These are phyloP conservation scores for Trichoderma polysporum DNA, from an alignment of 2,329 filamentous ascomycete species.

Conservation along the genomic window DNA sequence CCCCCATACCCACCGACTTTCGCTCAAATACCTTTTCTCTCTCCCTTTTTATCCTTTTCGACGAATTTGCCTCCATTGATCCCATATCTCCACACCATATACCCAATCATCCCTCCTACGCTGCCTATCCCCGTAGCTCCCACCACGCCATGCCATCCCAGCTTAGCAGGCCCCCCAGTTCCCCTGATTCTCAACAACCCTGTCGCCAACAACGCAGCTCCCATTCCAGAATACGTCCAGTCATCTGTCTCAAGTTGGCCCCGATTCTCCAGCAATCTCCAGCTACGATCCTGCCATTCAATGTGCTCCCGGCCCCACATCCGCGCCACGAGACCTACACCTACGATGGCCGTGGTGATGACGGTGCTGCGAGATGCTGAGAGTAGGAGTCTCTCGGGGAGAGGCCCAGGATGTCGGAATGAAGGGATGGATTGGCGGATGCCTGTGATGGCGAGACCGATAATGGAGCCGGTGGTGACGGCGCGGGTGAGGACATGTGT, in stretches of 20 bases:
- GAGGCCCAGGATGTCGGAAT: slow-evolving; percentile 30
- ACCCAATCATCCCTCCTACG: slow-evolving; percentile 48
- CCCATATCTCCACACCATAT: slow-evolving; percentile 51
- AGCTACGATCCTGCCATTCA: slow-evolving; percentile 64
- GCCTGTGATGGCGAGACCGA: slow-evolving; percentile 44
- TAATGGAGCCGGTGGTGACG: slow-evolving; percentile 51
- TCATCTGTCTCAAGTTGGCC: slow-evolving; percentile 59
- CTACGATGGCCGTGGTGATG: slow-evolving; percentile 45
- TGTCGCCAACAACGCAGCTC: slow-evolving; percentile 36
- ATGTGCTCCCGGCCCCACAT: slow-evolving; percentile 59
- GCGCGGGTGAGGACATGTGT: slow-evolving; percentile 59
- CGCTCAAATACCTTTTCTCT: slow-evolving; percentile 19
- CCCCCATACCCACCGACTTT: background rate
- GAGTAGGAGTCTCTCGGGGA: slow-evolving; percentile 42
- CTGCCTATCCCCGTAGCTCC: slow-evolving; percentile 51
- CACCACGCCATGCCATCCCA: slow-evolving; percentile 42
- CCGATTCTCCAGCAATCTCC: slow-evolving; percentile 58
- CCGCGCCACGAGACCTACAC: slow-evolving; percentile 43
- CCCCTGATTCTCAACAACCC: slow-evolving; percentile 29
- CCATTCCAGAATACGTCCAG: slow-evolving; percentile 50
- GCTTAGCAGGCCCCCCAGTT: slow-evolving; percentile 22
- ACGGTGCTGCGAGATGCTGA: slow-evolving; percentile 47
- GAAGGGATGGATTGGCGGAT: slow-evolving; percentile 32
- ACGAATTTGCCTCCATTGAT: slow-evolving; percentile 44
- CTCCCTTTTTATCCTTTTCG: slow-evolving; percentile 27